Evolutionary conservation across 768 basidiomycete genomes (phyloP).

Genomic region (Tephrocybe sp.): DNA sequence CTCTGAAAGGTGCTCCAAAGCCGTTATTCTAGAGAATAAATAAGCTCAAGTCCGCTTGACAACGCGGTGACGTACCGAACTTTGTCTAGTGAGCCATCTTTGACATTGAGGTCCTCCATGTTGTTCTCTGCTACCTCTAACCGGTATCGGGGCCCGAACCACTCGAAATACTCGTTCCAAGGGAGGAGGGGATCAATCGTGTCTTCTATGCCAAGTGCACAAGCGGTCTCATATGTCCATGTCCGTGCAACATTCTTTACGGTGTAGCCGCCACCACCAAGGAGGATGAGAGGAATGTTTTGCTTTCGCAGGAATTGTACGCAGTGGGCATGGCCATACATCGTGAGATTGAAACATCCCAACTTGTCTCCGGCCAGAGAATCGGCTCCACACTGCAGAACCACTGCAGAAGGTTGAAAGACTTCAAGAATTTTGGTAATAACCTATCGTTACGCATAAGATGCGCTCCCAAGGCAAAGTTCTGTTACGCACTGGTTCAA

Average conservation of each 20-base stretch:
- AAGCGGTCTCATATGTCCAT: constrained; percentile 97
- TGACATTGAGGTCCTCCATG: constrained; percentile 90
- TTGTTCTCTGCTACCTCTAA: constrained; percentile 91
- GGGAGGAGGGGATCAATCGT: constrained; percentile 77
- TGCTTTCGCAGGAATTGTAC: constrained; percentile 85
- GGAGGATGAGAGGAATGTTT: constrained; percentile 83
- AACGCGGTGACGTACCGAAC: constrained; percentile 58
- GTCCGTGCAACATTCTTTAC: constrained; percentile 93
- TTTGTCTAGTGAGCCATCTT: constrained; percentile 76
- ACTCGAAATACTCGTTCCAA: constrained; percentile 93
- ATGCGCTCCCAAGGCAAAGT: background rate
- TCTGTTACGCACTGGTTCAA: constrained; percentile 78
- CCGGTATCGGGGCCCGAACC: constrained; percentile 94
- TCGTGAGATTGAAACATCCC: constrained; percentile 93
- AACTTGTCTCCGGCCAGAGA: constrained; percentile 94
- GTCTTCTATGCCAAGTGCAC: constrained; percentile 86
- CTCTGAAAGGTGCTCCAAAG: constrained; percentile 44
- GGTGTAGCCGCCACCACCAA: constrained; percentile 97
- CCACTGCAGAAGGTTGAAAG: constrained; percentile 82
- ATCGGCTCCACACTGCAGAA: constrained; percentile 95
- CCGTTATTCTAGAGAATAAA: constrained; percentile 27
- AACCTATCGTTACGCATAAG: constrained; percentile 46
- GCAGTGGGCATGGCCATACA: constrained; percentile 93
- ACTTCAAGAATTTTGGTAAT: constrained; percentile 85
- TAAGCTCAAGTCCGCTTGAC: background rate